phyloP scores from a whole-genome alignment of 768 basidiomycete species.

The Termitomyces heimii region DNA sequence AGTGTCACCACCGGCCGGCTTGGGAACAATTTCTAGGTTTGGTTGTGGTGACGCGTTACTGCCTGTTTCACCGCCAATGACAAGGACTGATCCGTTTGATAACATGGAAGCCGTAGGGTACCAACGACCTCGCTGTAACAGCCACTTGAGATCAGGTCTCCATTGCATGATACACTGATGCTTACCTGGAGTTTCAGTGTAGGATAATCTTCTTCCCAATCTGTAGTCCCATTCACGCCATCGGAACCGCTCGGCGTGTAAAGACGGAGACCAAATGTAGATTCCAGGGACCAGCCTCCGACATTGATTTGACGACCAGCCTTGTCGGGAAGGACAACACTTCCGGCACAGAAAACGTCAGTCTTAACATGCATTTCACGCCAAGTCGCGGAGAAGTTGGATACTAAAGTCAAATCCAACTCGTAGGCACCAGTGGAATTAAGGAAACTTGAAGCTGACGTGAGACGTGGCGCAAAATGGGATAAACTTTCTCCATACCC shows the following conservation, averaged over 20 bases:
- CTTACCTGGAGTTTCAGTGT: slow-evolving; percentile 56
- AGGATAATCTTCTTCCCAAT: slow-evolving; percentile 71
- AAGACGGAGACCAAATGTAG: slow-evolving; percentile 68
- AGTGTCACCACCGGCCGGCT: slow-evolving; percentile 57
- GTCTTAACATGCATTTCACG: slow-evolving; percentile 71
- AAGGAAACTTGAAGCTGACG: slow-evolving; percentile 26
- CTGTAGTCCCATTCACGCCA: slow-evolving; percentile 68
- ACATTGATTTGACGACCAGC: slow-evolving; percentile 60
- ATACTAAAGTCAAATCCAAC: slow-evolving; percentile 54
- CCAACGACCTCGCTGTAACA: slow-evolving; percentile 55
- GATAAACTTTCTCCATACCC: slow-evolving; percentile 25
- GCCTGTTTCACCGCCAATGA: slow-evolving; percentile 72
- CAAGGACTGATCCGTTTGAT: slow-evolving; percentile 67
- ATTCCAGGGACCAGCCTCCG: slow-evolving; percentile 65
- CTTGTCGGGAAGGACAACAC: slow-evolving; percentile 71
- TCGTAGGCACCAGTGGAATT: slow-evolving; percentile 80
- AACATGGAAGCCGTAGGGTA: slow-evolving; percentile 65
- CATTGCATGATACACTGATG: neutral
- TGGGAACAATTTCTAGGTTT: slow-evolving; percentile 68
- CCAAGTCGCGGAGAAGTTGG: slow-evolving; percentile 53
- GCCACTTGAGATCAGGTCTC: neutral
- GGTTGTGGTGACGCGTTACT: slow-evolving; percentile 63
- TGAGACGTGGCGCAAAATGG: slow-evolving; percentile 1
- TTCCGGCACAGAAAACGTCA: slow-evolving; percentile 77
- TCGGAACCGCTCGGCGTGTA: slow-evolving; percentile 64